Conservation (phyloP, 129 eudicot genomes). For the Dittrichia graveolens region DNA sequence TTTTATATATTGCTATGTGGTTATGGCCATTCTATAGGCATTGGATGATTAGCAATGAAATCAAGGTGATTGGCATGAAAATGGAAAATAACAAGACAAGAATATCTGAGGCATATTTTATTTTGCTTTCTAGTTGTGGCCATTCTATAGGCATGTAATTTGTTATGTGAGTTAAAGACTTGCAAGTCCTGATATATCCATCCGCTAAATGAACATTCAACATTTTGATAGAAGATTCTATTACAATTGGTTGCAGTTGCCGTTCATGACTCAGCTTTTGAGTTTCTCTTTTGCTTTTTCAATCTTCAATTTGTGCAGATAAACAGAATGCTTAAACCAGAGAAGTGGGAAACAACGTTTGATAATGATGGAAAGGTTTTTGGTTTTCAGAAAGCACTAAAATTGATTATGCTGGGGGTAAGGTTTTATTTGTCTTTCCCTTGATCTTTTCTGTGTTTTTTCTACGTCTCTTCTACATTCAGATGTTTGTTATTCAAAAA, state of each 20-base stretch:
- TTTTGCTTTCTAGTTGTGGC: background rate
- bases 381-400: slow-evolving; percentile 80
- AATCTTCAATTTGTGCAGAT: slow-evolving; percentile 54
- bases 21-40: background rate
- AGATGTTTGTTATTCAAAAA: slow-evolving; percentile 9
- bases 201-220: slow-evolving; percentile 18
- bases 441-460: background rate
- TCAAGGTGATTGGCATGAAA: slow-evolving; percentile 1
- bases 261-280: slow-evolving; percentile 13
- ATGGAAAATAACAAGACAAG: background rate
- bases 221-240: slow-evolving; percentile 13
- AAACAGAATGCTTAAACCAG: slow-evolving; percentile 93
- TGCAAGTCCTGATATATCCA: slow-evolving; percentile 2
- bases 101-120: background rate
- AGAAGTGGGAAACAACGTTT: slow-evolving; percentile 91
- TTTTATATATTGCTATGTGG: background rate
- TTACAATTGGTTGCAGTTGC: slow-evolving; percentile 25
- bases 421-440: slow-evolving; percentile 1
- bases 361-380: slow-evolving; percentile 80
- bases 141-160: slow-evolving; percentile 6
- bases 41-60: slow-evolving; percentile 4
- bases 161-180: slow-evolving; percentile 18
- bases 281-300: background rate
- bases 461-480: slow-evolving; percentile 2
- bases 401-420: slow-evolving; percentile 83